Percentiles rank a stretch among this genome's conserved stretches.
Evolutionary conservation across 495 filamentous ascomycete species (phyloP).

Genomic region (Neurospora hispaniola): DNA sequence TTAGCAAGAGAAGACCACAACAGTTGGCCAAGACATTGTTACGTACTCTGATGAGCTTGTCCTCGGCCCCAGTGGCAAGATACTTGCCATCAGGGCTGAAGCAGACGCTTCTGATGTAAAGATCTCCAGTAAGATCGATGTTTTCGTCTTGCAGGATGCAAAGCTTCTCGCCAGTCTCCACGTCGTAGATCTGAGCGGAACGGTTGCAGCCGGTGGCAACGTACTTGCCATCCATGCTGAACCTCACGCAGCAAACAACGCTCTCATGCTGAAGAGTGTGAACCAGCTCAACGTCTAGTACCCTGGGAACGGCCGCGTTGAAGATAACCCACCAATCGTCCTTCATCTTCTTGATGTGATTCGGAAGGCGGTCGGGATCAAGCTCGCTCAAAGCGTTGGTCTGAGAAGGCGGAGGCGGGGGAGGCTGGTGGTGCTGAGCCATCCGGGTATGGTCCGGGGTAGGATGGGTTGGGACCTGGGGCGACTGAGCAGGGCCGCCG

Average conservation of each 20-base stretch:
- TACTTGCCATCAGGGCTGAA: conserved; percentile 88
- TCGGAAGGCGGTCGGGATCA: conserved; percentile 72
- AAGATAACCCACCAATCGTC: conserved; percentile 84
- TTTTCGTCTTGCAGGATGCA: conserved; percentile 73
- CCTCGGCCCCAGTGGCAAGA: conserved; percentile 80
- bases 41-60: conserved; percentile 82
- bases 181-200: conserved; percentile 85
- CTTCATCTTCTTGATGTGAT: conserved; percentile 72
- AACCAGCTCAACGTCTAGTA: conserved; percentile 79
- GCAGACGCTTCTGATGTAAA: conserved; percentile 86
- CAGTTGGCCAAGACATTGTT: background rate
- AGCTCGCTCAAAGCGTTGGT: conserved; percentile 77
- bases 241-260: conserved; percentile 84
- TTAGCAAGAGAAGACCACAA: background rate
- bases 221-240: conserved; percentile 81
- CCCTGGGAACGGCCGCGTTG: conserved; percentile 72
- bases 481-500: conserved; percentile 62
- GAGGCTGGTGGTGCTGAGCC: conserved; percentile 23
- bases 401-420: conserved; percentile 37
- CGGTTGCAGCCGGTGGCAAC: conserved; percentile 84
- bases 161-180: conserved; percentile 64
- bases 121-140: conserved; percentile 72
- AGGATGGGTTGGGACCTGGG: conserved; percentile 67
- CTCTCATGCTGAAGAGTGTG: conserved; percentile 79
- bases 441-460: conserved; percentile 46